phyloP scores from a whole-genome alignment of 2,329 filamentous ascomycete species.

The Zymoseptoria passerinii region DNA sequence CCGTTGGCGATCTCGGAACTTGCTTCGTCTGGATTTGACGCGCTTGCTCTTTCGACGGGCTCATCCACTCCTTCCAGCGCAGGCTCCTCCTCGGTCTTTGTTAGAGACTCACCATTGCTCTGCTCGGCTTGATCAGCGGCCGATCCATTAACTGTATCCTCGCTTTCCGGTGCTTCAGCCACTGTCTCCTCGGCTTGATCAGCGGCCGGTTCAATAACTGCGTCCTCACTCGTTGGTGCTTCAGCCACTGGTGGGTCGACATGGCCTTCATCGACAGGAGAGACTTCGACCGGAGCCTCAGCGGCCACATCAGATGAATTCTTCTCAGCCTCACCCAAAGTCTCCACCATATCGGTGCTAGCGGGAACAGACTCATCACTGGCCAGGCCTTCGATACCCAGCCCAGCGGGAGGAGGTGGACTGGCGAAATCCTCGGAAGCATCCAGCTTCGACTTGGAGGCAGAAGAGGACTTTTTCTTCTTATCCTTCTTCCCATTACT shows the following conservation, averaged over 20 bases:
- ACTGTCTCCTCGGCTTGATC: background rate
- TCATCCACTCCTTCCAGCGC: background rate
- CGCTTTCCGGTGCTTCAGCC: background rate
- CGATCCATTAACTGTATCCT: background rate
- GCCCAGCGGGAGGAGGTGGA: slow-evolving; percentile 7
- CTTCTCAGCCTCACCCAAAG: slow-evolving; percentile 1
- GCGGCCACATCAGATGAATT: background rate
- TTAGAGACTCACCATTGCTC: background rate
- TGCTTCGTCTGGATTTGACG: background rate
- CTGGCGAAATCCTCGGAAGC: background rate
- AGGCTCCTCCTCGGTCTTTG: background rate
- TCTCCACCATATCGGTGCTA: background rate
- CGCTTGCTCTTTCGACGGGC: background rate
- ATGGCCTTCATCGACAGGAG: background rate
- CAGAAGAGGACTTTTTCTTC: slow-evolving; percentile 8
- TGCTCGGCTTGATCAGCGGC: background rate
- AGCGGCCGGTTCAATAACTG: background rate
- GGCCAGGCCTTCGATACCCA: slow-evolving; percentile 9
- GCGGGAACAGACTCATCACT: background rate
- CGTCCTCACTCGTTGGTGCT: background rate
- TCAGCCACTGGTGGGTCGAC: background rate
- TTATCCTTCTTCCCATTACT: slow-evolving; percentile 9
- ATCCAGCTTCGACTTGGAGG: slow-evolving; percentile 4
- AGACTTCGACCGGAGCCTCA: background rate
- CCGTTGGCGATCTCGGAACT: background rate